Evolutionary conservation across 129 eudicot genomes (phyloP), one percentile per base, ranked within the genome.

Genomic region (Helianthus tuberosus): DNA sequence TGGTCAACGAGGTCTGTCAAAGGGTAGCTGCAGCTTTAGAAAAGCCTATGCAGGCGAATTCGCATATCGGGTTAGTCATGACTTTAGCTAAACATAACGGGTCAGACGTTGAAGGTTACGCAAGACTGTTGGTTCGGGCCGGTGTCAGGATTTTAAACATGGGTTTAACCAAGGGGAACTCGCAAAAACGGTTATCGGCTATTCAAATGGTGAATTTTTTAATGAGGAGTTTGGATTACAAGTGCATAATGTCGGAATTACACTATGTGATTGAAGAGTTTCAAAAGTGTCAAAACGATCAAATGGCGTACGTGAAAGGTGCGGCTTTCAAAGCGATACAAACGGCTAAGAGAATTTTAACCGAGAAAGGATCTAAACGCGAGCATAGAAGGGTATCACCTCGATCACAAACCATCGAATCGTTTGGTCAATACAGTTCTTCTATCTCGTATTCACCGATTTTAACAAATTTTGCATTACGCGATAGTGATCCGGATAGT

Each of bases 321-420:
- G 96, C 97, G 20, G 97, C 97, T 73, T 94, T 79, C 54, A 97
- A 94, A 78, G 96, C 93, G 3, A 58, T 87, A 58, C 93, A 90
- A 64, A 86, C 90, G 12, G 98, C 97, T 38, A 90, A 79, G 75
- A 83, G 79, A 70, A 85, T 94, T 59, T 76, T 69, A 64, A 57
- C 51, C 3, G 91, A 83, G 60, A 86, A 82, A 74, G 84, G 79
- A 14, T 75, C 84, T 12, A 89, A 77, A 70, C 53, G 63, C 15
- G 88, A 82, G 64, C 80, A 6, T 23, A 67, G 60, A 67, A 76
- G 74, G 60, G 77, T 58, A 61, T 92, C 96, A 17, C 98, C 98
- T 36, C 95, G 86, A 77, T 84, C 98, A 25, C 96, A 81, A 64
- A 81, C 87, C 23, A 73, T 86, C 75, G 88, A 81, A 66, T 88